A percentile compares a stretch with the other conserved stretches of the same genome.
phyloP scores from a whole-genome alignment of 345 rosid species.

The Melaleuca alternifolia region DNA sequence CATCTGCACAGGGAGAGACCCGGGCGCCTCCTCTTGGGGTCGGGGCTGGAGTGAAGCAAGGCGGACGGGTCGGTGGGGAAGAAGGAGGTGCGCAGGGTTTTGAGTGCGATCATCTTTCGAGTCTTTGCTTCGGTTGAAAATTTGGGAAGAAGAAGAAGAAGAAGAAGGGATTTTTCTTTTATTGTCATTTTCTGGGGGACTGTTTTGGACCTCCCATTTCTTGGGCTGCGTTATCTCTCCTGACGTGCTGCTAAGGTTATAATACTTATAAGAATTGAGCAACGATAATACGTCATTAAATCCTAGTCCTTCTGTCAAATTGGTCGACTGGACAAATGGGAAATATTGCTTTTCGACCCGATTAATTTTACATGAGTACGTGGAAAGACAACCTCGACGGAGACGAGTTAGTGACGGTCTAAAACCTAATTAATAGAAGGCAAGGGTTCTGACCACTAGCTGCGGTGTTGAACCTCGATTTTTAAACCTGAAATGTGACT shows the following conservation, averaged over 20 bases:
- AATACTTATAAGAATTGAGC: neutral
- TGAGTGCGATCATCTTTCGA: conserved; percentile 31
- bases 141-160: neutral
- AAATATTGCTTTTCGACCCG: neutral
- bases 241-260: too few species aligned
- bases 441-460: fast-evolving
- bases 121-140: neutral
- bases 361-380: neutral
- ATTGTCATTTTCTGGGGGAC: neutral
- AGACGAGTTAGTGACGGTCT: neutral
- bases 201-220: neutral
- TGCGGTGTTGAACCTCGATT: neutral
- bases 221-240: neutral
- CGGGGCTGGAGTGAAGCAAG: conserved; percentile 10
- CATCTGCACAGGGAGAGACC: conserved; percentile 25
- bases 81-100: conserved; percentile 21
- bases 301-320: neutral
- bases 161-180: neutral
- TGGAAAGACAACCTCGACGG: fast-evolving
- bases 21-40: conserved; percentile 2
- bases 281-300: neutral
- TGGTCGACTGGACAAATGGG: neutral
- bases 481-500: neutral
- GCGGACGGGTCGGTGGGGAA: conserved; percentile 7
- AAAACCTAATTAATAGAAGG: neutral